Percentiles rank a stretch among this genome's conserved stretches.
These are phyloP conservation scores for Colletotrichum coccodes DNA, from an alignment of 2,329 filamentous ascomycete genomes.

Conservation along the genomic window DNA sequence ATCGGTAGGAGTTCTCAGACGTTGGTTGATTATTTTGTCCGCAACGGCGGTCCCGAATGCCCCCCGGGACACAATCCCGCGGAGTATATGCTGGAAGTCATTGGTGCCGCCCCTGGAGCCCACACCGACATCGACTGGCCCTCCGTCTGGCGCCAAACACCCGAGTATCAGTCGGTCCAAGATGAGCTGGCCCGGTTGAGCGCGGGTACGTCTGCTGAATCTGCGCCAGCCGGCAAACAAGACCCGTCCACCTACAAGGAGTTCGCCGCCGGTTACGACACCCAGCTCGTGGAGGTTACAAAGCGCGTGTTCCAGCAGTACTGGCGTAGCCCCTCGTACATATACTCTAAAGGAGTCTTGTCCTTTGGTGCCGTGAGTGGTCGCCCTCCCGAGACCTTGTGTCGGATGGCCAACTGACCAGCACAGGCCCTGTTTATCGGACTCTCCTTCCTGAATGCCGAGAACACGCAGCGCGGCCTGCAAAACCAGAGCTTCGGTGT, in stretches of 20 bases:
- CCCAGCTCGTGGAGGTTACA: conserved; percentile 45
- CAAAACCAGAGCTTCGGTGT: conserved; percentile 79
- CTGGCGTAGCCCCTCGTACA: conserved; percentile 63
- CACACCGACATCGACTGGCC: conserved; percentile 60
- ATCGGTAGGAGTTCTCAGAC: conserved; percentile 59
- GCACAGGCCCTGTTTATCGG: conserved; percentile 70
- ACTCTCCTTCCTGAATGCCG: conserved; percentile 72
- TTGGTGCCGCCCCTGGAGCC: conserved; percentile 51
- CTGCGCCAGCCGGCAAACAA: neutral
- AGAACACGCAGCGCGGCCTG: conserved; percentile 70
- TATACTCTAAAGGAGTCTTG: conserved; percentile 64
- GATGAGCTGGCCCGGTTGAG: conserved; percentile 14
- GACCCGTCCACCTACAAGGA: conserved; percentile 41
- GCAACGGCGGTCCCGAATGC: conserved; percentile 58
- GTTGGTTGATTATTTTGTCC: conserved; percentile 62
- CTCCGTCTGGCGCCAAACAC: conserved; percentile 53
- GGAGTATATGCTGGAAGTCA: conserved; percentile 54
- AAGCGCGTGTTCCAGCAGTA: conserved; percentile 49
- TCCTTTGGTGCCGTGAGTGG: conserved; percentile 32
- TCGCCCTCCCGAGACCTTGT: no score
- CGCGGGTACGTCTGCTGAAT: neutral
- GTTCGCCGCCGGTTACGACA: conserved; percentile 42
- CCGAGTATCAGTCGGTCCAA: conserved; percentile 47
- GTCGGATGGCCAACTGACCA: neutral
- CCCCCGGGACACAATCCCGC: conserved; percentile 61